Conservation (phyloP, 352 stramenopile genomes). For the Pythium guiyangense region DNA sequence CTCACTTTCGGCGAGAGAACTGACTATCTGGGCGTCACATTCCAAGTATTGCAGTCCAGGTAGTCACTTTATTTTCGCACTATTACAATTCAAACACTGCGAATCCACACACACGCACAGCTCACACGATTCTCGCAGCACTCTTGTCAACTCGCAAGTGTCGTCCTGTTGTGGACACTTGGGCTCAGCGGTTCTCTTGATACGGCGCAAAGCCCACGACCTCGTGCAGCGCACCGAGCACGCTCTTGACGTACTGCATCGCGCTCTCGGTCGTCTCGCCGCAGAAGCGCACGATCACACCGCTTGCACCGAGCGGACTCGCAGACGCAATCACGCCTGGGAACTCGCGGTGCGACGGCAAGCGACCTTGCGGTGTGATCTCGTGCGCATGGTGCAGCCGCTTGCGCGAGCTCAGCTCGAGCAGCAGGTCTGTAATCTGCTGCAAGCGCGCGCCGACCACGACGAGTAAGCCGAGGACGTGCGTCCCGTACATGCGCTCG, state of each 20-base stretch:
- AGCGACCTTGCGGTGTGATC: constrained; percentile 67
- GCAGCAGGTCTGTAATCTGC: constrained; percentile 40
- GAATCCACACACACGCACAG: background rate
- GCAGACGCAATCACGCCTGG: constrained; percentile 62
- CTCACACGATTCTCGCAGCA: too few species aligned
- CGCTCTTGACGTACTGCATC: constrained; percentile 54
- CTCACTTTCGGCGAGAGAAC: background rate
- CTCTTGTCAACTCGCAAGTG: background rate
- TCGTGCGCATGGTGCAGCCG: constrained; percentile 59
- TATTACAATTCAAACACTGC: background rate
- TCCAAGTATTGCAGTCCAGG: background rate
- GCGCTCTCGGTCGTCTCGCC: constrained; percentile 53
- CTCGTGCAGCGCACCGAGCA: constrained; percentile 50
- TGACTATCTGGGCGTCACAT: background rate
- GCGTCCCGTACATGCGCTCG: constrained; percentile 69
- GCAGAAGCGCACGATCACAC: constrained; percentile 73
- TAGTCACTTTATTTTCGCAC: background rate
- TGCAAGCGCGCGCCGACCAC: constrained; percentile 54
- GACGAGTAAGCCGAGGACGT: constrained; percentile 71
- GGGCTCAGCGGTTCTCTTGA: constrained; percentile 60
- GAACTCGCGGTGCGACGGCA: constrained; percentile 39
- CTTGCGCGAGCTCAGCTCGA: constrained; percentile 71
- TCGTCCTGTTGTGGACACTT: constrained; percentile 1
- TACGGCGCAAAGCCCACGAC: constrained; percentile 62
- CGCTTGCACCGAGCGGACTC: constrained; percentile 52